Evolutionary conservation across 345 rosid genomes (phyloP).

Genomic region (Syzygium aqueum): DNA sequence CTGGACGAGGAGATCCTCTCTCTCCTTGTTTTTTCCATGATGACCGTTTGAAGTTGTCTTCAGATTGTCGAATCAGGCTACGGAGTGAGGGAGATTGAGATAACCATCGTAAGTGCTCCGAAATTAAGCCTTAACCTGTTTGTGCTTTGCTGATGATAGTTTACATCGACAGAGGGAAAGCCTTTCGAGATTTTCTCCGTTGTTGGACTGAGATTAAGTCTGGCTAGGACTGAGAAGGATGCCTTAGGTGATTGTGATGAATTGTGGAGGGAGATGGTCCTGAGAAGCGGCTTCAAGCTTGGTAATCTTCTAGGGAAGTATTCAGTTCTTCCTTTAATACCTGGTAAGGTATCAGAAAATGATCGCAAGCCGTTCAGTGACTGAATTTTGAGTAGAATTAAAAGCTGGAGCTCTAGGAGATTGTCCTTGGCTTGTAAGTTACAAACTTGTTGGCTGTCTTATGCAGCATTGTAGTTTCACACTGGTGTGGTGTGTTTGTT

Average conservation of each 20-base stretch:
- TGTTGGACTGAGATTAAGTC: not conserved
- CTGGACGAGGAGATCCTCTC: rapidly evolving
- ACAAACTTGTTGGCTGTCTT: not conserved
- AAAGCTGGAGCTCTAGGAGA: not conserved
- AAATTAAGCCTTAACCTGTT: not conserved
- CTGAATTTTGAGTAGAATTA: not conserved
- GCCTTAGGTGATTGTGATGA: not conserved
- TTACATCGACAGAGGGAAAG: not conserved
- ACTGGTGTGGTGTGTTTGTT: rapidly evolving
- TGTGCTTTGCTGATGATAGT: rapidly evolving
- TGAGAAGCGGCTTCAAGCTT: rapidly evolving
- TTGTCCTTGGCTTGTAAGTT: not conserved
- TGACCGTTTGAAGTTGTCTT: not conserved
- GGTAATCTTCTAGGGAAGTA: not conserved
- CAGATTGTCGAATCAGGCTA: too few relatives aligned
- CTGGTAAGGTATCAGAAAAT: rapidly evolving
- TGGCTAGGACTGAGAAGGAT: not conserved
- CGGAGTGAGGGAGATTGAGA: too few relatives aligned
- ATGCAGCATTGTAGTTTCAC: not conserved
- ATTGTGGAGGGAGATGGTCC: not conserved
- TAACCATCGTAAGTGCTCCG: rapidly evolving
- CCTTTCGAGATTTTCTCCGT: not conserved
- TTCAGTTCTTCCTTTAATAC: not conserved
- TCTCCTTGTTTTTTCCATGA: not conserved
- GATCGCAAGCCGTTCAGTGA: not conserved